Evolutionary conservation across 2,329 filamentous ascomycete genomes (phyloP), one percentile per base, ranked within the genome.

Genomic region (Colletotrichum chlorophyti): DNA sequence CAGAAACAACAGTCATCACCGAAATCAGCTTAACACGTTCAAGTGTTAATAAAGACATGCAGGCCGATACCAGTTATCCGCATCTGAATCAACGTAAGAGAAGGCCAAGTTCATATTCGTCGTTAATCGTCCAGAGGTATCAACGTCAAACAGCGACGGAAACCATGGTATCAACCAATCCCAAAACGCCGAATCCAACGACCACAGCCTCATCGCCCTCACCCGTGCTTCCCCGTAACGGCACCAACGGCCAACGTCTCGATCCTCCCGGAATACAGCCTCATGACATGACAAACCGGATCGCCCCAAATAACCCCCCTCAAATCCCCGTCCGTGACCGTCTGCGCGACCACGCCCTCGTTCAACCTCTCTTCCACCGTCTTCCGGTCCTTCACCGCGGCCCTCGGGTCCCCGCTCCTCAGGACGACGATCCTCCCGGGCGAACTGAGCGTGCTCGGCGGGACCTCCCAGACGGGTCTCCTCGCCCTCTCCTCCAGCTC

Each of bases 241-340:
- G 88, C 90, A 57, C 82, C 85, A 1, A 88, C 86, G 10, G 90
- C 90, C 53, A 96, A 73, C 4, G 79, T 76, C 70, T 95, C 89
- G 40, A 96, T 83, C 50, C 92, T 76, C 17, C 81, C 83, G 12
- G 85, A 84, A 72, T 96, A 96, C 17, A 95, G 68, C 58, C 79
- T 84, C 92, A 96, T 96, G 65, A 87, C 80, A 74, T 96, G 92
- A 69, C 87, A 89, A 38, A 91, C 78, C 0, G 91, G 90, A 69
- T 96, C 91, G 0, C 92, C 92, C 83, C 92, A 96, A 4, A 96
- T 79, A 0, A 93, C 82, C 2, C 79, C 81, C 21, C 89, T 78
- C 47, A 96, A 72, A 68, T 90, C 79, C 38, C 88, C 83, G 63
- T 95, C 90, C 0, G 78, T 83, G 8, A 88, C 83, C 9, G 87